These are phyloP conservation scores for Blastomyces gilchristii DNA, from an alignment of 2,329 filamentous ascomycete species.

Conservation along the genomic window DNA sequence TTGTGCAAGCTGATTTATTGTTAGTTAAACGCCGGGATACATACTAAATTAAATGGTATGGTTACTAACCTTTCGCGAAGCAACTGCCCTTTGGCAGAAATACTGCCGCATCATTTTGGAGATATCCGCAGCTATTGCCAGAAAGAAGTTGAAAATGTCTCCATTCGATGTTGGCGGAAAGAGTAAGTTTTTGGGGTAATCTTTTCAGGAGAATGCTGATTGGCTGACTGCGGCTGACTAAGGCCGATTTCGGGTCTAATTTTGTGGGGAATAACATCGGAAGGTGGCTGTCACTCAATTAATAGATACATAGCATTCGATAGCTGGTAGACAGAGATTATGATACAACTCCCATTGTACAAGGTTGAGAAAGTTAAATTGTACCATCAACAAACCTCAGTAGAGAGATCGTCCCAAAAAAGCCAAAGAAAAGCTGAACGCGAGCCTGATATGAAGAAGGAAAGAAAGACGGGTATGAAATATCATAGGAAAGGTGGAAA, in stretches of 20 bases:
- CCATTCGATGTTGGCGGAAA: not conserved
- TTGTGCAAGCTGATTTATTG: conserved; percentile 9
- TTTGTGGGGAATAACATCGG: not conserved
- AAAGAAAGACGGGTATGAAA: not conserved
- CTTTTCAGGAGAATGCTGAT: conserved; percentile 10
- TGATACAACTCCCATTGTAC: conserved; percentile 6
- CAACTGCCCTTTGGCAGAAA: conserved; percentile 3
- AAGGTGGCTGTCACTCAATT: not conserved
- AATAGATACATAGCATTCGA: not conserved
- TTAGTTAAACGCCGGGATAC: not conserved
- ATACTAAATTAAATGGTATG: not conserved
- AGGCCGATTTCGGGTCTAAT: not conserved
- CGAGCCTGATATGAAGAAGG: not conserved
- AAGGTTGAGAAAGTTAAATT: not conserved
- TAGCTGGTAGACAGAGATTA: not conserved
- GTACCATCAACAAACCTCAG: not conserved
- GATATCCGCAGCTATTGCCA: not conserved
- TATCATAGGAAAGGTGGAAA: not conserved
- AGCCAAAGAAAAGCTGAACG: not conserved
- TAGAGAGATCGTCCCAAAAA: not conserved
- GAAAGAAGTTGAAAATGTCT: not conserved
- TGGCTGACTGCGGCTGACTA: conserved; percentile 6
- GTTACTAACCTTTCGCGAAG: conserved; percentile 5
- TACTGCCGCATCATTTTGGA: conserved; percentile 7
- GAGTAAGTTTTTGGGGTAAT: not conserved